Evolutionary conservation across 2,329 filamentous ascomycete genomes (phyloP), one percentile per base, ranked within the genome.

Genomic region (Colletotrichum magnum): DNA sequence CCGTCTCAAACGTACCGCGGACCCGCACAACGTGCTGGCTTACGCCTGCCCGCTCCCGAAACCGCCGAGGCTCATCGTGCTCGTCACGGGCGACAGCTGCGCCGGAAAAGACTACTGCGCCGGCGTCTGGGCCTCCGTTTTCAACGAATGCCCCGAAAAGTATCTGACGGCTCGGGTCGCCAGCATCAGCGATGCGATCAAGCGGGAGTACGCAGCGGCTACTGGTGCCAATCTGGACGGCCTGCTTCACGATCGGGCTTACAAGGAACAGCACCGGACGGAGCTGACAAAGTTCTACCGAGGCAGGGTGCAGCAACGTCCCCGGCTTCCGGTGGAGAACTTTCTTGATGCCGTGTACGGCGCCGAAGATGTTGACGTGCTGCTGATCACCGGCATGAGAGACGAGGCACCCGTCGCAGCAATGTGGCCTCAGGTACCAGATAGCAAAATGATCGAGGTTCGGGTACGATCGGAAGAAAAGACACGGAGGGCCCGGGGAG

Each of bases 381-480:
- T 92, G 51, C 66, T 92, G 0, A 86, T 92, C 71, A 91, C 89
- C 0, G 89, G 89, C 0, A 87, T 91, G 86, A 86, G 88, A 80
- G 89, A 92, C 57, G 79, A 87, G 56, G 85, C 88, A 5, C 89
- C 89, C 0, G 81, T 90, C 12, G 79, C 86, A 69, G 50, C 71
- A 13, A 84, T 89, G 0, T 86, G 86, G n/a, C 84, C 87, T 79
- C 74, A 90, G 26, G 85, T 89, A 12, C 83, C 88, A 57, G 75
- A 82, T 2, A 85, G 79, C 68, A 86, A 80, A 70, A 66, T 92
- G 18, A 41, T 91, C 54, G 89, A 91, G 41, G 78, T 91, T 69
- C 80, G 75, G 18, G 78, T 92, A 61, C 28, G 80, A 70, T 82
- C 83, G 26, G 81, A 75, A 65, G 58, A 80, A 65, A 58, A 81